These are phyloP conservation scores for Arabis hirsuta DNA, from an alignment of 345 rosid species.

Conservation along the genomic window DNA sequence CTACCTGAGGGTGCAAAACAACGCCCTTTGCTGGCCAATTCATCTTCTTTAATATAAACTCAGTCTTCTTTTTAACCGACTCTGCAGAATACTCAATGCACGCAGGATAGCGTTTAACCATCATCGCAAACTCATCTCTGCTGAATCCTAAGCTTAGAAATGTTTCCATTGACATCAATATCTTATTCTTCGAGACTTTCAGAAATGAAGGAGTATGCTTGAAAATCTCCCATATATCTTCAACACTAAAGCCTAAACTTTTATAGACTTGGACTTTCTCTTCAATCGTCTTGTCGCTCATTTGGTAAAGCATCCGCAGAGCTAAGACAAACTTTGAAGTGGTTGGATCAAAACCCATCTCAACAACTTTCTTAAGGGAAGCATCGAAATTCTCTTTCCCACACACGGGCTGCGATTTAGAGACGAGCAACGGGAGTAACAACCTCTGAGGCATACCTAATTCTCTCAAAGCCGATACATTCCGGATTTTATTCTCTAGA, in stretches of 20 bases:
- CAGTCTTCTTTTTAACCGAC: not conserved
- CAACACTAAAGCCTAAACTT: slow-evolving; percentile 44
- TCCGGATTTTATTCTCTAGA: slow-evolving; percentile 20
- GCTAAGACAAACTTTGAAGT: slow-evolving; percentile 31
- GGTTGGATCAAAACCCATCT: slow-evolving; percentile 40
- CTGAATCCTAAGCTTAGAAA: slow-evolving; percentile 26
- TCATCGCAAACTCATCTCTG: slow-evolving; percentile 38
- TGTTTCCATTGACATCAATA: slow-evolving; percentile 29
- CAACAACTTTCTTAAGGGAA: slow-evolving; percentile 27
- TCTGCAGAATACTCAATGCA: not conserved
- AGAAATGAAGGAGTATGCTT: slow-evolving; percentile 27
- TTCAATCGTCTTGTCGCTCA: slow-evolving; percentile 11
- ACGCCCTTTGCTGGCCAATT: slow-evolving; percentile 29
- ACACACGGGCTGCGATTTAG: not conserved
- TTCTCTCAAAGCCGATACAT: slow-evolving; percentile 25
- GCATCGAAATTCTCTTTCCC: slow-evolving; percentile 19
- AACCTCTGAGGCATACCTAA: slow-evolving; percentile 36
- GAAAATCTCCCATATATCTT: slow-evolving; percentile 33
- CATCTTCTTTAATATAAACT: slow-evolving; percentile 47
- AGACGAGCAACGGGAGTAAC: slow-evolving; percentile 8
- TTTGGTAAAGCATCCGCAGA: not conserved
- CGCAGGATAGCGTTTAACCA: not conserved
- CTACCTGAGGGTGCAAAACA: not conserved
- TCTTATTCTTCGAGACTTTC: slow-evolving; percentile 33
- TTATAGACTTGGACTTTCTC: not conserved